Conservation (phyloP, 2,329 filamentous ascomycete genomes). For the Ceratocystis variospora region DNA sequence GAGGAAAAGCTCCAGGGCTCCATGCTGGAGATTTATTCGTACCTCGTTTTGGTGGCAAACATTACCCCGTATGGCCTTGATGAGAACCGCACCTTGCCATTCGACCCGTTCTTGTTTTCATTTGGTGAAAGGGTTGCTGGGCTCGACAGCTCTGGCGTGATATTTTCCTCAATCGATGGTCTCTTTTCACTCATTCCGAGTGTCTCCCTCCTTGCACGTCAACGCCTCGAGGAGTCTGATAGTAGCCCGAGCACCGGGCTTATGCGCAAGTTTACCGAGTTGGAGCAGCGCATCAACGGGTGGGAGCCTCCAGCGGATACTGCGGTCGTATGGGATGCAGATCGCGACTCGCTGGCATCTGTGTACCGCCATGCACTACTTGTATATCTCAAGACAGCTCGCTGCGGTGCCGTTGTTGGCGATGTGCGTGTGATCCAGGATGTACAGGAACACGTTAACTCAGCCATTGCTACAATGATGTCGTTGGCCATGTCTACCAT, state of each 20-base stretch:
- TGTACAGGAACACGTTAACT: constrained; percentile 18
- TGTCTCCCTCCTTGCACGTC: constrained; percentile 12
- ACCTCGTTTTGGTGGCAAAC: constrained; percentile 18
- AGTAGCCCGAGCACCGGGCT: constrained; percentile 7
- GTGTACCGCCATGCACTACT: constrained; percentile 16
- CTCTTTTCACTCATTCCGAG: constrained; percentile 16
- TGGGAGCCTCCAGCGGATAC: constrained; percentile 15
- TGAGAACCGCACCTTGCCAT: constrained; percentile 16
- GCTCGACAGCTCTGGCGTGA: constrained; percentile 15
- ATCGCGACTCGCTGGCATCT: constrained; percentile 17
- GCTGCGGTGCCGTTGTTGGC: constrained; percentile 14
- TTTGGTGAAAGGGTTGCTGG: constrained; percentile 15
- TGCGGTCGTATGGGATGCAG: constrained; percentile 15
- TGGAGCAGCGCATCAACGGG: constrained; percentile 14
- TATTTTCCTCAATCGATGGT: constrained; percentile 18
- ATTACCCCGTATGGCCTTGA: constrained; percentile 18
- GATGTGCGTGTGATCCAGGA: constrained; percentile 17
- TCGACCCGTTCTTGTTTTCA: constrained; percentile 17
- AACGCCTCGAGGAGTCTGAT: constrained; percentile 17
- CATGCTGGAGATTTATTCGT: constrained; percentile 19
- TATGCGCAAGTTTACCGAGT: constrained; percentile 11
- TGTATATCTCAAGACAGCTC: constrained; percentile 16
- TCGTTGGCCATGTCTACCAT: constrained; percentile 18
- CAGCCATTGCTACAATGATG: constrained; percentile 17
- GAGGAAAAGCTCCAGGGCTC: constrained; percentile 18